phyloP scores from a whole-genome alignment of 78 protist species.

The Anaeramoeba ignava region DNA sequence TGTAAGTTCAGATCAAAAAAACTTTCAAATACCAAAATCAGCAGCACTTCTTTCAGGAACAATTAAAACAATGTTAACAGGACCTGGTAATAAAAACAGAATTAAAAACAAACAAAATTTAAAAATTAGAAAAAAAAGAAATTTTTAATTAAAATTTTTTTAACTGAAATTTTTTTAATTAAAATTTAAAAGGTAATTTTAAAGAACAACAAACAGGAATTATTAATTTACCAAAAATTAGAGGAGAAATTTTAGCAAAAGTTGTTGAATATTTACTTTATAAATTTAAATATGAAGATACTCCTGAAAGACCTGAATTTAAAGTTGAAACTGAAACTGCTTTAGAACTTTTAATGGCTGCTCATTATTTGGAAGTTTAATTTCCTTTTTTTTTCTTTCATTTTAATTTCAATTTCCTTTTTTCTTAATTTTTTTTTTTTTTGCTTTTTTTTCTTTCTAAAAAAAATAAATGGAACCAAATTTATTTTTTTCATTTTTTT shows the following conservation, averaged over 20 bases:
- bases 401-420: no score
- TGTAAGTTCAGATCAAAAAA: conserved; percentile 4
- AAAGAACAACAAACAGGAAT: neutral
- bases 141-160: conserved; percentile 14
- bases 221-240: conserved; percentile 9
- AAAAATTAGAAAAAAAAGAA: no score
- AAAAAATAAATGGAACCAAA: no score
- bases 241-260: conserved; percentile 4
- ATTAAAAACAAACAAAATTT: no score
- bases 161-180: conserved; percentile 19
- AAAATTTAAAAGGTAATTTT: neutral
- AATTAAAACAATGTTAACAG: conserved; percentile 61
- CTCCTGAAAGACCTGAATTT: conserved; percentile 60
- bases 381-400: no score
- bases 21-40: conserved; percentile 43
- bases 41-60: conserved; percentile 63
- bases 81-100: conserved; percentile 43
- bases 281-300: conserved; percentile 49
- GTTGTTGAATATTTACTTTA: no score
- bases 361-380: conserved; percentile 61
- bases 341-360: conserved; percentile 59
- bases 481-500: no score
- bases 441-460: no score
- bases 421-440: no score
- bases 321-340: conserved; percentile 51